Evolutionary conservation across 352 stramenopile genomes (phyloP).

Genomic region (Aphanomyces cochlioides): DNA sequence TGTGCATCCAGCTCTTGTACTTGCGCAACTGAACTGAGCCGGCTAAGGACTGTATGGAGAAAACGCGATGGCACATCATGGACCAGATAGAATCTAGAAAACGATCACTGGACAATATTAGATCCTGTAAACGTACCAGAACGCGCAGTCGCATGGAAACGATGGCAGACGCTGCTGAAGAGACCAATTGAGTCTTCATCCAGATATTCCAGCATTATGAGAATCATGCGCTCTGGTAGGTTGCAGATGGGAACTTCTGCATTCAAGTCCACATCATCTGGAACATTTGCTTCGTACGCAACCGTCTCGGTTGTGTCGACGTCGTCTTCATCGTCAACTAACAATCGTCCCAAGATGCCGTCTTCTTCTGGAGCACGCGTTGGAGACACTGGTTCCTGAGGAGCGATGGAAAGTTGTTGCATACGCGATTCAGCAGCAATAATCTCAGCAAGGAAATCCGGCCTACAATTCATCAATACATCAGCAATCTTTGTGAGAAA

Average conservation of each 20-base stretch:
- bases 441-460: slow-evolving; percentile 67
- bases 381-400: not conserved
- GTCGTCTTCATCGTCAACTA: slow-evolving; percentile 9
- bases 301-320: slow-evolving; percentile 34
- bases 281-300: slow-evolving; percentile 18
- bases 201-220: slow-evolving; percentile 64
- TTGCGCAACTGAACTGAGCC: slow-evolving; percentile 53
- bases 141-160: slow-evolving; percentile 38
- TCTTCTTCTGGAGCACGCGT: no score
- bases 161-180: slow-evolving; percentile 53
- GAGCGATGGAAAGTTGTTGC: not conserved
- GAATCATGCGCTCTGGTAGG: slow-evolving; percentile 58
- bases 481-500: not conserved
- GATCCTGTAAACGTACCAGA: not conserved
- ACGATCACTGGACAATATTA: slow-evolving; percentile 30
- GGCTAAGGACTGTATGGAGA: slow-evolving; percentile 54
- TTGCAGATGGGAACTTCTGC: slow-evolving; percentile 35
- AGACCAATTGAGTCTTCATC: slow-evolving; percentile 68
- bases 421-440: slow-evolving; percentile 48
- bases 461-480: slow-evolving; percentile 35
- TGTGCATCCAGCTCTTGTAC: slow-evolving; percentile 66
- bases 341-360: no score
- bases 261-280: slow-evolving; percentile 12
- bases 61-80: slow-evolving; percentile 64
- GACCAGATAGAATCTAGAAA: slow-evolving; percentile 60